Evolutionary conservation across 805 yeast species (phyloP).

Genomic region (Saccharomycopsis fibuligera): DNA sequence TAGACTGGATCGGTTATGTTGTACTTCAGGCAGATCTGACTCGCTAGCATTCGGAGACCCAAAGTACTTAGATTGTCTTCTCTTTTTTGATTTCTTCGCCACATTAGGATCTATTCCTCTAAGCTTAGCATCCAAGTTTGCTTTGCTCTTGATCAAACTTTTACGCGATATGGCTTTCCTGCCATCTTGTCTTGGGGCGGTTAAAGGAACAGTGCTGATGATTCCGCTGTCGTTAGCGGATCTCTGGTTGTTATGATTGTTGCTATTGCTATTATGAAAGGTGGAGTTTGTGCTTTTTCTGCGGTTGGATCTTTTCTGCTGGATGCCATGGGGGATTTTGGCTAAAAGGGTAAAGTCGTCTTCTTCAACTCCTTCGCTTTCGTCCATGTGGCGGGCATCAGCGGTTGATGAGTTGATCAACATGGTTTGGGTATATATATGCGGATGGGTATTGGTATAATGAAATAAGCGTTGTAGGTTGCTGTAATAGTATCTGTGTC

Average conservation of each 20-base stretch:
- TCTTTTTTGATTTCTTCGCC: background rate
- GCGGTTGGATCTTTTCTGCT: conserved; percentile 9
- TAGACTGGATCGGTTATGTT: no score
- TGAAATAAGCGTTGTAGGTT: no score
- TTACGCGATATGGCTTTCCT: conserved; percentile 7
- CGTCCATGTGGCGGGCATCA: conserved; percentile 15
- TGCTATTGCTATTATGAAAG: no score
- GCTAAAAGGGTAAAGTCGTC: conserved; percentile 8
- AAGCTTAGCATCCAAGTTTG: conserved; percentile 15
- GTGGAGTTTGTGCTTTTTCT: conserved; percentile 4
- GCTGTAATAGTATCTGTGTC: no score
- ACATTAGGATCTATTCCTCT: background rate
- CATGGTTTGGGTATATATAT: no score
- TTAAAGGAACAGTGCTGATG: background rate
- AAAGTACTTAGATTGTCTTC: no score
- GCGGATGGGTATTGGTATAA: no score
- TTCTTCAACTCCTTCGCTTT: conserved; percentile 12
- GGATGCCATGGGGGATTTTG: conserved; percentile 16
- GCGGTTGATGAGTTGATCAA: no score
- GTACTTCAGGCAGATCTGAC: no score
- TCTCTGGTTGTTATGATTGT: background rate
- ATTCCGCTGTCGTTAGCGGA: background rate
- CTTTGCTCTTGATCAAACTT: conserved; percentile 15
- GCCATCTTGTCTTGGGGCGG: background rate
- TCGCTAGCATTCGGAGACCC: no score